Conservation (phyloP, 768 basidiomycete genomes). For the Tylopilus sp. region DNA sequence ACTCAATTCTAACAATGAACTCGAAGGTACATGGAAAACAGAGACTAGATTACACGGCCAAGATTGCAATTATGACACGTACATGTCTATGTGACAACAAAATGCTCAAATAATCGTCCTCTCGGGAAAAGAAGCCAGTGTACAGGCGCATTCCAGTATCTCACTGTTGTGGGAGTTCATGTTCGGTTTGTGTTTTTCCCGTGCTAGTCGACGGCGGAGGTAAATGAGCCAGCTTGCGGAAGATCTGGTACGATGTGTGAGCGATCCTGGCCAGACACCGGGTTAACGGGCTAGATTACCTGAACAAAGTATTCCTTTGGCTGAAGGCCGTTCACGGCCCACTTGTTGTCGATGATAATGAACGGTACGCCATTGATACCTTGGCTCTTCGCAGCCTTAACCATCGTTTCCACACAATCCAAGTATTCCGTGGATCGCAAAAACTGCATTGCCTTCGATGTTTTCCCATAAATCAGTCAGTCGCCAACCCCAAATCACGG, state of each 20-base stretch:
- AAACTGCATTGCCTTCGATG: conserved; percentile 36
- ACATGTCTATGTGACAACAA: background rate
- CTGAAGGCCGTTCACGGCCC: conserved; percentile 44
- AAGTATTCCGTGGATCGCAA: conserved; percentile 36
- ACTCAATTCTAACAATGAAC: too few species aligned
- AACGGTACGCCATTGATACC: conserved; percentile 51
- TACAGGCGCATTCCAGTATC: background rate
- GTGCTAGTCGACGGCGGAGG: background rate
- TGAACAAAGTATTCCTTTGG: conserved; percentile 37
- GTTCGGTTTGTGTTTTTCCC: background rate
- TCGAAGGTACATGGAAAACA: too few species aligned
- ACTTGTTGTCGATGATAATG: conserved; percentile 44
- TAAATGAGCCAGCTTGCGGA: conserved; percentile 26
- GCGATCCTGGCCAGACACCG: background rate
- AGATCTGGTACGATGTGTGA: conserved; percentile 17
- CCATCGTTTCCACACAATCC: conserved; percentile 38
- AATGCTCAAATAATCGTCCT: background rate
- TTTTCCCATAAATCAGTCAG: background rate
- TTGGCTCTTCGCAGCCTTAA: conserved; percentile 35
- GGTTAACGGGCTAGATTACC: conserved; percentile 14
- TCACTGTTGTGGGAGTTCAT: background rate
- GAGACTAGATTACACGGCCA: background rate
- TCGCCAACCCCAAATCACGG: background rate
- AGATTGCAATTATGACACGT: background rate
- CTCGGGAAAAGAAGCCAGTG: background rate